phyloP scores from a whole-genome alignment of 2,329 filamentous ascomycete genomes.

The Fusarium sp. region DNA sequence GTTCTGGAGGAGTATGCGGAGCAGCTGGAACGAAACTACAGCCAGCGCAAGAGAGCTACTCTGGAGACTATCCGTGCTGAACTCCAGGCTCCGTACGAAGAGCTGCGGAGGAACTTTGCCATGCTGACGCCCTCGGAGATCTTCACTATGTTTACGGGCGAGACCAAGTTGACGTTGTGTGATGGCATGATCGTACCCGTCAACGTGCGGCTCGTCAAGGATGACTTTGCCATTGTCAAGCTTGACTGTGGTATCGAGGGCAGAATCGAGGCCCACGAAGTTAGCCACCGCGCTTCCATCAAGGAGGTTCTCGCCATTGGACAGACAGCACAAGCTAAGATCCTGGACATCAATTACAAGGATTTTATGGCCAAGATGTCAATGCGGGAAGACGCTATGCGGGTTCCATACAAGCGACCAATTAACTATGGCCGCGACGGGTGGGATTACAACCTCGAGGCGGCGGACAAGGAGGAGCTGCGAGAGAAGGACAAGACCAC shows the following conservation, averaged over 20 bases:
- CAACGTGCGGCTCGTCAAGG: constrained; percentile 88
- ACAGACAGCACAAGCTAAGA: constrained; percentile 90
- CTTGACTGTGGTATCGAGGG: constrained; percentile 96
- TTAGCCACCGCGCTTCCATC: constrained; percentile 80
- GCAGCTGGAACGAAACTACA: constrained; percentile 93
- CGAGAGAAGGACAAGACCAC: constrained; percentile 89
- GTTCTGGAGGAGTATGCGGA: constrained; percentile 98
- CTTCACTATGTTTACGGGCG: constrained; percentile 97
- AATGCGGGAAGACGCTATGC: constrained; percentile 85
- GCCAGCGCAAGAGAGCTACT: constrained; percentile 94
- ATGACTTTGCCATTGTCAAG: constrained; percentile 93
- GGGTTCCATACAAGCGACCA: constrained; percentile 78
- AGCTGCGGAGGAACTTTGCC: constrained; percentile 86
- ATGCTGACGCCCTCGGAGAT: constrained; percentile 81
- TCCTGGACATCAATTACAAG: constrained; percentile 89
- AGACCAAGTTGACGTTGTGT: constrained; percentile 86
- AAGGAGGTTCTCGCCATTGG: constrained; percentile 82
- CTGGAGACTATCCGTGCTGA: constrained; percentile 97
- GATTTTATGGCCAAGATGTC: constrained; percentile 88
- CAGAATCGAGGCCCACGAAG: constrained; percentile 85
- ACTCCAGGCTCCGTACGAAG: constrained; percentile 93
- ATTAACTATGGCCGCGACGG: constrained; percentile 83
- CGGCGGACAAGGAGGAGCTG: constrained; percentile 84
- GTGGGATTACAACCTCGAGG: constrained; percentile 90
- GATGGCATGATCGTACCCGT: constrained; percentile 96